Evolutionary conservation across 2,329 filamentous ascomycete species (phyloP), one percentile per base, ranked within the genome.

Genomic region (Pseudogymnoascus sp.): DNA sequence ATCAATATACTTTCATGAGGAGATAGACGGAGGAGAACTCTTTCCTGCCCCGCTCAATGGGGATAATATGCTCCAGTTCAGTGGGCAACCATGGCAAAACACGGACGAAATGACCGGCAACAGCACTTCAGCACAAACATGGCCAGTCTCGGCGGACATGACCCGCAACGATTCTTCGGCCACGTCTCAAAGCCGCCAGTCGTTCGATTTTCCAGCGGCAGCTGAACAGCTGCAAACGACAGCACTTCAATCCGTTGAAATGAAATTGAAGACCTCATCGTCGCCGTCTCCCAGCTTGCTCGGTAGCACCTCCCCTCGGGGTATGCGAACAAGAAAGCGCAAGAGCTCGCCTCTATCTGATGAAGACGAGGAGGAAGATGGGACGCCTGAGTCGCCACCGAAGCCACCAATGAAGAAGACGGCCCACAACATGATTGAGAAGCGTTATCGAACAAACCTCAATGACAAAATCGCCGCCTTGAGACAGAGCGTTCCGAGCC

Each of bases 361-460:
- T 5, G 35, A 60, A n/a, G 59, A 43, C 5, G 35, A 60, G 3
- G 35, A 60, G 3, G 59, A 43, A 11, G 18, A 11, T 3, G 38
- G 8, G 16, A 35, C 59, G 6, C 59, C 59, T 11, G 49, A 55
- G 9, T 12, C 28, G 2, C 41, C 37, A 4, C 62, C 60, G 4
- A 63, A 72, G 67, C 78, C 76, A 45, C 81, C 81, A 0, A 76
- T 80, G 16, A 92, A 91, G 78, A 93, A 92, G 78, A 89, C 88
- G 33, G 88, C 89, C 7, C 90, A 93, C 76, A 93, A 92, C 75
- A 89, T 93, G 75, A 91, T 93, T 67, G 90, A 93, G 76, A 93
- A 93, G 77, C 80, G 90, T 62, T 93, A 93, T 75, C 86, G 90
- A 67, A 91, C 88, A 61, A 93, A 93, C 71, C 79, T 93, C 63